These are phyloP conservation scores for Phalaenopsis aphrodite DNA, from an alignment of 106 monocot species.

Conservation along the genomic window DNA sequence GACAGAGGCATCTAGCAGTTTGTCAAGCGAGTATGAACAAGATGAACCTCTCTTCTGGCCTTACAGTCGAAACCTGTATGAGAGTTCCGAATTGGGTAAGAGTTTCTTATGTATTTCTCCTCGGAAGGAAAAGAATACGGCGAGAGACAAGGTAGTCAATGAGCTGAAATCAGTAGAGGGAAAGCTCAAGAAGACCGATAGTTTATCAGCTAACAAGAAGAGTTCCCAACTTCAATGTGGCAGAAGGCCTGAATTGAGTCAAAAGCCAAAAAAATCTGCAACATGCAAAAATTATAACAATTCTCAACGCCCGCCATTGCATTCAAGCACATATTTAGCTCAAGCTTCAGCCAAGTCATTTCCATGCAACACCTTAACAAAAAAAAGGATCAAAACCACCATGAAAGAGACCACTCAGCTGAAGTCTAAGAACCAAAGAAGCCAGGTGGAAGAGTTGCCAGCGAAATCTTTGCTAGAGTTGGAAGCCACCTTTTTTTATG, in stretches of 20 bases:
- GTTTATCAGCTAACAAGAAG: constrained; percentile 3
- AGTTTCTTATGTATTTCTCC: constrained; percentile 48
- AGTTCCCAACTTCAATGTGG: background rate
- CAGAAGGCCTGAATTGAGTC: constrained; percentile 13
- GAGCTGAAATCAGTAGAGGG: constrained; percentile 9
- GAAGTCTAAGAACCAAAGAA: constrained; percentile 2
- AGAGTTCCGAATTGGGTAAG: constrained; percentile 25
- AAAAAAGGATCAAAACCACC: constrained; percentile 7
- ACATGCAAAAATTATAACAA: constrained; percentile 7
- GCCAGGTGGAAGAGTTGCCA: background rate
- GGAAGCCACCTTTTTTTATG: constrained; percentile 17
- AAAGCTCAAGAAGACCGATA: constrained; percentile 11
- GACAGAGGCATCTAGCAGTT: background rate
- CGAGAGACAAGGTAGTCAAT: background rate
- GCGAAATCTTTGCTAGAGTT: constrained; percentile 10
- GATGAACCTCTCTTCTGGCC: constrained; percentile 68
- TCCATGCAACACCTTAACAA: too few relatives aligned
- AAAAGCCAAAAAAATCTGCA: background rate
- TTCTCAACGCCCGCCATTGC: constrained; percentile 6
- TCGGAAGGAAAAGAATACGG: constrained; percentile 4
- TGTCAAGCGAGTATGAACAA: constrained; percentile 7
- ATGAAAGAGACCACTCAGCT: background rate
- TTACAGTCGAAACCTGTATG: constrained; percentile 34
- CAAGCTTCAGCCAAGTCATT: too few relatives aligned
- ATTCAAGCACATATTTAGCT: constrained; percentile 7